Evolutionary conservation across 371 early-diverging fungal genomes (phyloP), one percentile per base, ranked within the genome.

Genomic region (Lichtheimia hyalospora): DNA sequence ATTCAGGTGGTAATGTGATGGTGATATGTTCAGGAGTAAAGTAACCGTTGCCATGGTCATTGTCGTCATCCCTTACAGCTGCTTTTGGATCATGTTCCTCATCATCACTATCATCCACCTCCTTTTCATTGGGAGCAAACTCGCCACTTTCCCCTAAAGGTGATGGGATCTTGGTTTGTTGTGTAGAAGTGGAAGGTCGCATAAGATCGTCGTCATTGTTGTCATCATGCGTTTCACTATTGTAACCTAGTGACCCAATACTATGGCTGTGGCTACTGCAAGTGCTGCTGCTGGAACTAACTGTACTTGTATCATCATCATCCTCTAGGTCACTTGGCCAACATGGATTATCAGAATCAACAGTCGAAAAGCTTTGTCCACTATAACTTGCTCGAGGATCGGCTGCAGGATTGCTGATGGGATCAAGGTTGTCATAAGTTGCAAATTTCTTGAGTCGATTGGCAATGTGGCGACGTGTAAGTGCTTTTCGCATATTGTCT

Each of bases 401-500:
- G 15, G 50, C 39, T 10, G 8, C 51, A 7, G 54, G 52, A 5
- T 12, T n/a, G 28, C 21, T 39, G 34, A 62, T 34, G 0, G 64
- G 60, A 25, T 62, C 67, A 8, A 67, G 39, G 27, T 40, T 48
- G 18, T 67, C 67, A 15, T 20, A 25, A 39, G 58, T 54, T 5
- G 62, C 62, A 56, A 67, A 67, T 23, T 58, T 58, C 39, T 52
- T 58, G 8, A 62, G 23, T 8, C 60, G 58, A 15, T 43, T 52
- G 7, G 62, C 67, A 24, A 67, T 16, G 18, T 55, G 52, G 3
- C 60, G 52, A 18, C 51, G 53, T 15, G 49, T 42, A 18, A 63
- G 69, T 24, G 70, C 69, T 34, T 74, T 66, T 8, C 71, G 68
- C 76, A 79, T 74, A 51, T 79, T 79, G 8, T 66, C 62, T 48